Evolutionary conservation across 805 yeast species (phyloP), one percentile per base, ranked within the genome.

Genomic region (Millerozyma acaciae): DNA sequence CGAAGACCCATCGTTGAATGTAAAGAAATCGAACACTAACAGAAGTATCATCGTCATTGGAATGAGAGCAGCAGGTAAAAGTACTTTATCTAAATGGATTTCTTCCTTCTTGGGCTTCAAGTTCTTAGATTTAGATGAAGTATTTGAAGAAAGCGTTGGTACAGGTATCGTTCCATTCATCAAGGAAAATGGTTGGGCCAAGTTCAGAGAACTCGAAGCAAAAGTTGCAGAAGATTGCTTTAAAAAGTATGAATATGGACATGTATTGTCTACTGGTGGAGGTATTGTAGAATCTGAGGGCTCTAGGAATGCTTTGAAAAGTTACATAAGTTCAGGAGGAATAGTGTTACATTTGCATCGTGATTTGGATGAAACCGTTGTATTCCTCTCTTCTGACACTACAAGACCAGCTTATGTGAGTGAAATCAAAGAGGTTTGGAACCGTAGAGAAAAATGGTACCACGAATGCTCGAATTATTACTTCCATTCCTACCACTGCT

Each of bases 21-120:
- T 40, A 18, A 43, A 47, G 22, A 38, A 44, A 21, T 32, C 43
- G 9, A 73, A 72, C 41, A 73, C 67, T 24, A 57, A 66, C 31
- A 72, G 70, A 43, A 76, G 85, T 49, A 76, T 89, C 35, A 73
- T 88, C 30, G 74, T 90, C 24, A 83, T 93, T 54, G 98, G 98
- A 26, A 93, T 93, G 98, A 76, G 98, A 56, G 98, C 96, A 13
- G 95, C 96, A 15, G 98, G 98, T 14, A 93, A 93, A 60, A 76
- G 95, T 3, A 82, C 95, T 1, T 70, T 88, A 48, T 80, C 96
- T 26, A 70, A 75, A 41, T 83, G 95, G 81, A 76, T 84, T 45
- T 80, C 95, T 6, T 60, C 73, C 18, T 68, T 74, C 21, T 62
- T 86, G 36, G 89, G 85, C 14, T 80, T 79, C 61, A 59, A 70